A percentile compares a stretch with the other conserved stretches of the same genome.
phyloP scores from a whole-genome alignment of 495 filamentous ascomycete genomes.

The Penicillium diatomitis region DNA sequence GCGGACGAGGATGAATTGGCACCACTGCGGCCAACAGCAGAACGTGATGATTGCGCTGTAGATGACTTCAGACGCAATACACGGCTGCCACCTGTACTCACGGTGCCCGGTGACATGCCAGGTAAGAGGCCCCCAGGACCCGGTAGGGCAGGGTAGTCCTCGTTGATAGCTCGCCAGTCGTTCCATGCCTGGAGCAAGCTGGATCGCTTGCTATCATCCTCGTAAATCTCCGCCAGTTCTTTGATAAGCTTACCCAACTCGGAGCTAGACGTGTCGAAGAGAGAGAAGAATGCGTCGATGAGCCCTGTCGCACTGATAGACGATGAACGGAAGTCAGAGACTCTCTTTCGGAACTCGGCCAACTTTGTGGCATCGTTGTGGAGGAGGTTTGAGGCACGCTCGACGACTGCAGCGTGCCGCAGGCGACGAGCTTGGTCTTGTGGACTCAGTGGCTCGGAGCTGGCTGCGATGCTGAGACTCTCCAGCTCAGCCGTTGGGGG shows the following conservation, averaged over 20 bases:
- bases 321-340: slow-evolving; percentile 65
- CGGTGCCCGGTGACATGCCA: slow-evolving; percentile 35
- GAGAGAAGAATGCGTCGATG: slow-evolving; percentile 69
- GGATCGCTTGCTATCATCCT: slow-evolving; percentile 64
- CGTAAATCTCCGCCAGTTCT: slow-evolving; percentile 89
- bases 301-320: slow-evolving; percentile 61
- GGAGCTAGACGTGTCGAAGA: slow-evolving; percentile 69
- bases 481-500: slow-evolving; percentile 36
- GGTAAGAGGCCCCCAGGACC: slow-evolving; percentile 52
- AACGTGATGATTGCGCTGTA: slow-evolving; percentile 62
- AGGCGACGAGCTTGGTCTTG: slow-evolving; percentile 73
- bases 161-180: slow-evolving; percentile 89
- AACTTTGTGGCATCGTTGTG: slow-evolving; percentile 65
- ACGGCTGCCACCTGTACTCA: slow-evolving; percentile 38
- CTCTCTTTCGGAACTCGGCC: slow-evolving; percentile 60
- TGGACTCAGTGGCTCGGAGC: slow-evolving; percentile 39
- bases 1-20: slow-evolving; percentile 25
- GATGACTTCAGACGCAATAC: slow-evolving; percentile 69
- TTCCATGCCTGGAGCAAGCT: slow-evolving; percentile 75
- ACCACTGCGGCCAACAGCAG: slow-evolving; percentile 43
- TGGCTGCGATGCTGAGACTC: slow-evolving; percentile 25
- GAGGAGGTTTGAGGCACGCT: slow-evolving; percentile 73
- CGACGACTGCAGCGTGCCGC: slow-evolving; percentile 66
- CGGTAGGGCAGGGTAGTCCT: slow-evolving; percentile 89
- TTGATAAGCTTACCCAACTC: slow-evolving; percentile 85